These are phyloP conservation scores for Venturia oleaginea DNA, from an alignment of 2,329 filamentous ascomycete species.

Conservation along the genomic window DNA sequence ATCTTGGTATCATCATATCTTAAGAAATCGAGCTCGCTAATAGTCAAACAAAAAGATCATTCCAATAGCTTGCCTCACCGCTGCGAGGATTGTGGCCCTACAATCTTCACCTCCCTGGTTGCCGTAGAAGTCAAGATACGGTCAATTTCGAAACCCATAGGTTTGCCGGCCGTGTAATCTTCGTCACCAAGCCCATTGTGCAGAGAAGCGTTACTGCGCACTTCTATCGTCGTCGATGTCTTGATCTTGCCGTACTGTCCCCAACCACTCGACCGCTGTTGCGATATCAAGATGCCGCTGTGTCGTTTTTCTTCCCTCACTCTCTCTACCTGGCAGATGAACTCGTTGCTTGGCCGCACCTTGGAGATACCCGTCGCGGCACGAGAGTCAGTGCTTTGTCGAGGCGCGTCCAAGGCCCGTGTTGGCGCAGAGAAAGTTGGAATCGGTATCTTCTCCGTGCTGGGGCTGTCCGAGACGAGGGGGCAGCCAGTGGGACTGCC, in stretches of 20 bases:
- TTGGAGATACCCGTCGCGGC: background rate
- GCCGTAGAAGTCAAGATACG: background rate
- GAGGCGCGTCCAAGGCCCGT: background rate
- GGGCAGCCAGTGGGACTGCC: background rate
- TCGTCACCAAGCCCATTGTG: background rate
- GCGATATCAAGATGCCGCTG: background rate
- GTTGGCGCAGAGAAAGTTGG: background rate
- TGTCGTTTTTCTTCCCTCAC: background rate
- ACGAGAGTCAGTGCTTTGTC: background rate
- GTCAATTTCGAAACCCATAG: background rate
- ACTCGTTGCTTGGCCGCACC: background rate
- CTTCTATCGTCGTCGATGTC: background rate
- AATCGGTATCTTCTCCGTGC: background rate
- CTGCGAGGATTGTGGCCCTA: background rate
- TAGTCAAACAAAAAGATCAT: background rate
- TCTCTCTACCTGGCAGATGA: background rate
- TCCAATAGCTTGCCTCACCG: background rate
- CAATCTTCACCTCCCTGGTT: background rate
- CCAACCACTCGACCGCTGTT: background rate
- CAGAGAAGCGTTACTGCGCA: background rate
- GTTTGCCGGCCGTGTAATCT: background rate
- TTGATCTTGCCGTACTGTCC: background rate
- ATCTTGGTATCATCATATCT: slow-evolving; percentile 1
- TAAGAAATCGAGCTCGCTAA: background rate
- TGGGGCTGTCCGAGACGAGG: background rate